Base-by-base conservation (phyloP, 2,329 filamentous ascomycete genomes). In the Cercospora canescens region DNA sequence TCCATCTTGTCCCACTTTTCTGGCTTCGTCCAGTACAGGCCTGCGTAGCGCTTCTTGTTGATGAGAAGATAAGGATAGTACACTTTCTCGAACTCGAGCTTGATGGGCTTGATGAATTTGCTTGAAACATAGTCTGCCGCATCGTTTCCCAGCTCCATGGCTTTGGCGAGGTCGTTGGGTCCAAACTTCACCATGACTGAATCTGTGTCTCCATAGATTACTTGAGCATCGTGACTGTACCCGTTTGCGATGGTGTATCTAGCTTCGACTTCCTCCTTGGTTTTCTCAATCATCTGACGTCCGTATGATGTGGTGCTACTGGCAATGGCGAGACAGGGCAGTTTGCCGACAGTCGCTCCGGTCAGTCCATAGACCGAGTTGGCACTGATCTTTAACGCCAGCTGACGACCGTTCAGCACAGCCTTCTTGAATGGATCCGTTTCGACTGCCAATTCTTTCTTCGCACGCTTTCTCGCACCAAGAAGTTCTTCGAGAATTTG, bases 121-220 rank as follows among this genome's bases (percentile, higher is more conserved):
- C 87, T 86, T 4, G 95, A 97, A 45, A 99, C 95, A 72, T 84
- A 96, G 21, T 89, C 85, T 0, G 95, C 91, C 11, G 95, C 95
- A 78, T 99, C 94, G 76, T 97, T 87, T n/a, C 95, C 95, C 26
- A 99, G 84, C 75, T 91, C 93, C 95, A 99, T 99, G 24, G 93
- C 91, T 70, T 95, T 92, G 6, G 87, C 86, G 18, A 99, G 84
- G 70, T 97, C 93, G 48, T 88, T 89, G 9, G 93, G 94, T 50
- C 95, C 95, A 72, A 99, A 99, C 76, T 97, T 98, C 68, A 99
- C 94, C 95, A 99, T 99, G 81, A 99, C 95, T 8, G 95, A 99
- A 85, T 99, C 95, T 1, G 95, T 99, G 79, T 99, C 95, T 82
- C 95, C 95, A 73, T 99, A 99, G 69, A 99, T 96, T 81, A 99